Evolutionary conservation across 1,139 yeast genomes (phyloP), one percentile per base, ranked within the genome.

Genomic region (Saccharomyces pastorianus): DNA sequence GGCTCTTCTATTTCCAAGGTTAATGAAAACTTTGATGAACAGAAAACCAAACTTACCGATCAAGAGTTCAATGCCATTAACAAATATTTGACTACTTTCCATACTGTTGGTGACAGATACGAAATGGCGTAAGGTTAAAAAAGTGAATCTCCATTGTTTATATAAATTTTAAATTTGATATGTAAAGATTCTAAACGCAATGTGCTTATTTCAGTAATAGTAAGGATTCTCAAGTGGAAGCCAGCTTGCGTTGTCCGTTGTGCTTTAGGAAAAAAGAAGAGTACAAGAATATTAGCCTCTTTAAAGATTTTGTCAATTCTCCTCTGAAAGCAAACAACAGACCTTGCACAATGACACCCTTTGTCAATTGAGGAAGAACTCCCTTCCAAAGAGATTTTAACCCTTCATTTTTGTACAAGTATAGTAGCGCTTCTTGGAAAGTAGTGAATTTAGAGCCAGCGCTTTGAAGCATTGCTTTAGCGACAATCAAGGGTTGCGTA

Each of bases 281-380:
- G 23, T 57, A 55, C 23, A 55, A 31, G 29, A 55, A 57, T 13
- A 58, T 34, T 6, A 58, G 25, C 27, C 50, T 57, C 38, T 56
- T 58, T 31, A 58, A 14, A 6, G 47, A 14, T 50, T 68, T 82
- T 79, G 61, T 59, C 54, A 82, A 69, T 67, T 82, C 90, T 63
- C 87, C 95, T 70, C 84, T 86, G 70, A 85, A 85, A 85, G 86
- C 86, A 65, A 89, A 86, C 63, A 89, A 76, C 58, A 88, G 76
- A 0, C 96, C 96, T 70, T 88, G 96, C 4, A 88, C 96, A 54
- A 88, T 71, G 4, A 88, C 86, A 2, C 95, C 96, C 74, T 88
- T 88, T 47, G 84, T 71, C 60, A 88, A 76, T 69, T 88, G 96
- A 6, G 96, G 96, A 7, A 83, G 81, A 49, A 88, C 68, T 6